These are phyloP conservation scores for Exobasidium rhododendri DNA, from an alignment of 1,284 basidiomycete genomes.

Conservation along the genomic window DNA sequence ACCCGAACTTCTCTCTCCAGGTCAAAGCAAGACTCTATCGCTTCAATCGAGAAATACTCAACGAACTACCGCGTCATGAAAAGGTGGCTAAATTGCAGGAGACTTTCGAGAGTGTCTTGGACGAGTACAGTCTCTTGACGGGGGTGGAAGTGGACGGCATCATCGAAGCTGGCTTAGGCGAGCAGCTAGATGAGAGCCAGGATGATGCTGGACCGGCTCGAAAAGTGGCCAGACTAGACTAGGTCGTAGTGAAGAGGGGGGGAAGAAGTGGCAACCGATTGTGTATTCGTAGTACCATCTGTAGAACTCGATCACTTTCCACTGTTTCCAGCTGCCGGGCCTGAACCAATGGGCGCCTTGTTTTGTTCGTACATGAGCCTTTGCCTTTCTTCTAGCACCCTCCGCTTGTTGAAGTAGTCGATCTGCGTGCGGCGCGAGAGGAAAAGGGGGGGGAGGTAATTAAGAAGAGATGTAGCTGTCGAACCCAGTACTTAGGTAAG, in stretches of 20 bases:
- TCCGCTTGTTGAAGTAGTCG: conserved; percentile 53
- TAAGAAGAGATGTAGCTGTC: not conserved
- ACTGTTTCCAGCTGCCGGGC: conserved; percentile 10
- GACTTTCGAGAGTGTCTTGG: conserved; percentile 81
- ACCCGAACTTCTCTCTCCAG: conserved; percentile 3
- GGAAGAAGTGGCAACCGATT: too few relatives aligned
- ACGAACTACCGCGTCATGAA: conserved; percentile 79
- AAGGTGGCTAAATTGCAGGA: conserved; percentile 84
- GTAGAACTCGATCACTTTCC: not conserved
- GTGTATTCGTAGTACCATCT: not conserved
- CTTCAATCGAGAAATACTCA: conserved; percentile 88
- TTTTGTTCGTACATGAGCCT: conserved; percentile 41
- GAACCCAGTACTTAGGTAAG: not conserved
- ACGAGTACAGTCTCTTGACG: conserved; percentile 81
- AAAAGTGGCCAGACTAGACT: conserved; percentile 5
- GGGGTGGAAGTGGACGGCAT: conserved; percentile 46
- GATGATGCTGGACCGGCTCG: not conserved
- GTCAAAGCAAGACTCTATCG: conserved; percentile 79
- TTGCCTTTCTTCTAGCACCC: conserved; percentile 51
- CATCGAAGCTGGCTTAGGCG: conserved; percentile 19
- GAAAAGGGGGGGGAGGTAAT: conserved; percentile 4
- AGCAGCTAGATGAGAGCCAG: not conserved
- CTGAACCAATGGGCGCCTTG: conserved; percentile 5
- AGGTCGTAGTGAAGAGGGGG: not conserved
- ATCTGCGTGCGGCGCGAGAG: conserved; percentile 26